Conservation (phyloP, 495 filamentous ascomycete species). For the Hyaloscypha finlandica region DNA sequence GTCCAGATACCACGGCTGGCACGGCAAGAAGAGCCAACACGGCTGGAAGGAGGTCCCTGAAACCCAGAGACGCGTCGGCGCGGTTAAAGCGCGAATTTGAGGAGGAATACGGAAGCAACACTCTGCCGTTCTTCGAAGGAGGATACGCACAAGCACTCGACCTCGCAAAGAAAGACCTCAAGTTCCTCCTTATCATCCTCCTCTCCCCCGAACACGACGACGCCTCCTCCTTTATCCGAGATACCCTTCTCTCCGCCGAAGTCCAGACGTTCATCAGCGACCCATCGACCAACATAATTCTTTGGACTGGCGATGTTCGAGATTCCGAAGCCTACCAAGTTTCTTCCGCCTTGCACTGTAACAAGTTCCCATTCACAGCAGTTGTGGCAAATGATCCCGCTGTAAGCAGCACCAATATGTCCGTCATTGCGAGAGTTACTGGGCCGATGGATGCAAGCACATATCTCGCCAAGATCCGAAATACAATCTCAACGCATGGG, state of each 20-base stretch:
- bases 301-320: slow-evolving; percentile 90
- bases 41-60: slow-evolving; percentile 69
- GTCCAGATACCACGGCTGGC: slow-evolving; percentile 30
- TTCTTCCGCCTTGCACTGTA: slow-evolving; percentile 75
- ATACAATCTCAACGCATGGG: slow-evolving; percentile 67
- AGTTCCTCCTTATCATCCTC: slow-evolving; percentile 83
- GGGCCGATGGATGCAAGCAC: slow-evolving; percentile 66
- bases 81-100: slow-evolving; percentile 91
- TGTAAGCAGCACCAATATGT: slow-evolving; percentile 82
- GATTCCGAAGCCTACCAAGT: slow-evolving; percentile 95
- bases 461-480: slow-evolving; percentile 70
- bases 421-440: slow-evolving; percentile 71
- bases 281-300: slow-evolving; percentile 69
- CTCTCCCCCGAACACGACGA: slow-evolving; percentile 93
- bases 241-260: slow-evolving; percentile 77
- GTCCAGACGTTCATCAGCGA: slow-evolving; percentile 72
- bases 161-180: slow-evolving; percentile 83
- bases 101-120: slow-evolving; percentile 78
- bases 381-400: slow-evolving; percentile 81
- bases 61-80: slow-evolving; percentile 83
- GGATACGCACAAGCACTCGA: slow-evolving; percentile 91
- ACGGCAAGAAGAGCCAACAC: slow-evolving; percentile 57
- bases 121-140: slow-evolving; percentile 74
- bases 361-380: slow-evolving; percentile 87
- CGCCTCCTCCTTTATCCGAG: slow-evolving; percentile 76